These are phyloP conservation scores for Orbilia blumenaviensis DNA, from an alignment of 2,329 filamentous ascomycete species.

Conservation along the genomic window DNA sequence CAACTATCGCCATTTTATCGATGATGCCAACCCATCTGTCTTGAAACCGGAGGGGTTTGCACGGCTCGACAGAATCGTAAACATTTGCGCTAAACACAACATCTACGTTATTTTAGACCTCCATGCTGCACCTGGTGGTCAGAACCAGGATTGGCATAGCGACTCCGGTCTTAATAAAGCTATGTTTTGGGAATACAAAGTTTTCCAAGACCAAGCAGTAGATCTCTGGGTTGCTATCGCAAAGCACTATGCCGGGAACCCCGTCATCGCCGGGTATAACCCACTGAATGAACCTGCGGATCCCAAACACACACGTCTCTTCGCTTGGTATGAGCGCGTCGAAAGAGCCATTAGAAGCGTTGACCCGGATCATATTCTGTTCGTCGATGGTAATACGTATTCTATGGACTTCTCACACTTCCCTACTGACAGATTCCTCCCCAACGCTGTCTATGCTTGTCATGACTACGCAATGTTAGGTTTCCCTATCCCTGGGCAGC, in stretches of 20 bases:
- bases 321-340: constrained; percentile 64
- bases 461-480: constrained; percentile 62
- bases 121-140: constrained; percentile 65
- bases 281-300: constrained; percentile 67
- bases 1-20: constrained; percentile 65
- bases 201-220: constrained; percentile 65
- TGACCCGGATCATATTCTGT: constrained; percentile 64
- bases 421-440: constrained; percentile 60
- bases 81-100: constrained; percentile 62
- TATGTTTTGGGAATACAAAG: constrained; percentile 66
- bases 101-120: constrained; percentile 67
- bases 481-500: constrained; percentile 52
- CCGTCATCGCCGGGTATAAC: constrained; percentile 67
- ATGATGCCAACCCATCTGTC: constrained; percentile 64
- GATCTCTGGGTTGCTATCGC: constrained; percentile 66
- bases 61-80: constrained; percentile 58
- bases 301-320: constrained; percentile 63
- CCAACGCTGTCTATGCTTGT: constrained; percentile 64
- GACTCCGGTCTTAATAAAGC: constrained; percentile 64
- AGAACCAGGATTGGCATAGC: constrained; percentile 66
- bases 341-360: constrained; percentile 64
- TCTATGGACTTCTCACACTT: constrained; percentile 64
- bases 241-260: constrained; percentile 62
- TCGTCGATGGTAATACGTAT: constrained; percentile 64
- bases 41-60: constrained; percentile 64